Evolutionary conservation across 768 basidiomycete genomes (phyloP), one percentile per base, ranked within the genome.

Genomic region (Suillus subaureus): DNA sequence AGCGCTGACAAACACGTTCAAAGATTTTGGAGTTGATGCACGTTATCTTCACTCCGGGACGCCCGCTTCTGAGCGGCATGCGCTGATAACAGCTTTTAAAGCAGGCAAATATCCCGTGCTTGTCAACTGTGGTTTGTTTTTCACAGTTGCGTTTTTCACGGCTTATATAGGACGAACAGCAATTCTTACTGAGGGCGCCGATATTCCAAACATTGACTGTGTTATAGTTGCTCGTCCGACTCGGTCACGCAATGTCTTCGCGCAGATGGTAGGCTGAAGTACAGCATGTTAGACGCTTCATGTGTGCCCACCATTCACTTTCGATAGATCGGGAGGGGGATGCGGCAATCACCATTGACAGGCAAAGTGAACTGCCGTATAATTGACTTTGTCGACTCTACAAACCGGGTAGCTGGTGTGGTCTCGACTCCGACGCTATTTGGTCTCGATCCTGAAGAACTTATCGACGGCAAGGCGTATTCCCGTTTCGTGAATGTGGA

Each of bases 191-290:
- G 96, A 97, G 80, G 96, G 96, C 4, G 88, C 95, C 23, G 96
- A 99, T 79, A 94, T 98, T 61, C 96, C 96, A 3, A 93, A 93
- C 66, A 91, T 97, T 63, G 96, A 99, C 71, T 97, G 96, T 67
- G 85, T 98, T 11, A 75, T 98, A 40, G 80, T 98, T 23, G 94
- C 92, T 18, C 84, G 94, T 23, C 96, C 96, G 21, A 98, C 96
- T 2, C 85, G 91, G 31, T 97, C 95, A 15, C 84, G 88, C 40
- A 98, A 97, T 73, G 77, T 97, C 13, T 94, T 96, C 72, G 87
- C 93, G 21, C 96, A 99, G 72, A 97, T 98, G 94, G 94, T 94
- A 64, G 40, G 81, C 68, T 39, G 28, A 28, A 60, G 6, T 60
- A 18, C 18, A 42, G 12, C 5, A 40, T 18, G 9, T 15, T 21